A percentile compares a stretch with the other conserved stretches of the same genome.
Conservation (phyloP, 345 rosid species). For the Eucalyptus caleyi region DNA sequence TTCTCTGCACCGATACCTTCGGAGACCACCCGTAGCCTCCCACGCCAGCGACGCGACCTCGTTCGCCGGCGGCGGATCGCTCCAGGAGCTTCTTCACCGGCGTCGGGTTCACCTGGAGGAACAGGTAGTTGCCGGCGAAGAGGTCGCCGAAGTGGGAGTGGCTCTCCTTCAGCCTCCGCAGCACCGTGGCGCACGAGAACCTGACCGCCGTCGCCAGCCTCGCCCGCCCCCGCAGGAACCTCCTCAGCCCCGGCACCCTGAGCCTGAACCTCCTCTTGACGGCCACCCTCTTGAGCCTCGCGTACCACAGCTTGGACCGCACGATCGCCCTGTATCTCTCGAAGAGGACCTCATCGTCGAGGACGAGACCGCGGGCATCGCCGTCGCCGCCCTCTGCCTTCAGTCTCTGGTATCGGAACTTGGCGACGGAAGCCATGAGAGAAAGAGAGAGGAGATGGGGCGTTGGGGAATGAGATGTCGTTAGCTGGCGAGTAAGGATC, state of each 20-base stretch:
- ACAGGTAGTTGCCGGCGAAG: slow-evolving; percentile 12
- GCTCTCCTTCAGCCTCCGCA: slow-evolving; percentile 7
- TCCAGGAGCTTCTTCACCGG: background rate
- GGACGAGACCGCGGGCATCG: background rate
- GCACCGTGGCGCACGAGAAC: background rate
- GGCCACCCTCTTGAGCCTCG: slow-evolving; percentile 26
- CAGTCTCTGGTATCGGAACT: slow-evolving; percentile 30
- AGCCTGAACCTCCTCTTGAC: slow-evolving; percentile 40
- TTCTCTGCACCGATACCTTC: background rate
- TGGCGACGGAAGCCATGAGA: background rate
- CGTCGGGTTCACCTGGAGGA: slow-evolving; percentile 10
- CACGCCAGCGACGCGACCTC: background rate
- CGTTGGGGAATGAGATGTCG: background rate
- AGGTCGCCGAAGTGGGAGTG: slow-evolving; percentile 5
- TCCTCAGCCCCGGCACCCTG: slow-evolving; percentile 19
- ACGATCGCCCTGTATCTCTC: background rate
- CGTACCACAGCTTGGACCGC: background rate
- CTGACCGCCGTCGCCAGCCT: background rate
- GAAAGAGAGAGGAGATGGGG: background rate
- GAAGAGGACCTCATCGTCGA: background rate
- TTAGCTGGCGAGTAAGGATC: background rate
- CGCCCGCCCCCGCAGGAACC: slow-evolving; percentile 1
- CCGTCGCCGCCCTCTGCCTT: background rate
- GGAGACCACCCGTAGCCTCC: background rate
- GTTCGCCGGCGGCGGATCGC: background rate